Evolutionary conservation across 345 rosid species (phyloP).

Genomic region (Punica granatum): DNA sequence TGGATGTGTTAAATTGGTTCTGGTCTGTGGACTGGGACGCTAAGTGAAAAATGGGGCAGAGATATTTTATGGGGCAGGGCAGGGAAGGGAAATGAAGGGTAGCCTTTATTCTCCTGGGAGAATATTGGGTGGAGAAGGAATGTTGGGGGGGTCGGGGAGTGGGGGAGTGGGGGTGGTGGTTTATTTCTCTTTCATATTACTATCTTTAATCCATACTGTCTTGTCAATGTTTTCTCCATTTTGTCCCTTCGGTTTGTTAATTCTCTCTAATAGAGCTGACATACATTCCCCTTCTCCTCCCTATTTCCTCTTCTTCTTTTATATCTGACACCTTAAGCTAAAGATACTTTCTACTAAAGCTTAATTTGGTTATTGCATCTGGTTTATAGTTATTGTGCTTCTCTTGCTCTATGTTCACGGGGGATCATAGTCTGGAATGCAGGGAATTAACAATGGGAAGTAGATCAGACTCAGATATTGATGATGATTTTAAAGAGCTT

Average conservation of each 20-base stretch:
- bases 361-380: not conserved
- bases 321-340: not conserved
- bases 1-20: too few relatives aligned
- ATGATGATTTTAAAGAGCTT: slow-evolving; percentile 90
- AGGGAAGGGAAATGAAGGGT: too few relatives aligned
- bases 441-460: slow-evolving; percentile 41
- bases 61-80: too few relatives aligned
- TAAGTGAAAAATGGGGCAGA: too few relatives aligned
- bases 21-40: too few relatives aligned
- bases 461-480: slow-evolving; percentile 63
- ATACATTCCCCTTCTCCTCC: not conserved
- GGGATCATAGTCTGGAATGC: not conserved
- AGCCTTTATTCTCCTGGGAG: too few relatives aligned
- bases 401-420: not conserved
- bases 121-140: not conserved
- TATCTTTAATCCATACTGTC: not conserved
- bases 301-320: not conserved
- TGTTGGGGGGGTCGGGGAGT: not conserved
- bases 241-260: not conserved
- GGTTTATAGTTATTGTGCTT: not conserved
- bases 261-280: not conserved
- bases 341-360: not conserved
- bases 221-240: not conserved
- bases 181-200: not conserved
- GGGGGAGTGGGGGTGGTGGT: not conserved